Evolutionary conservation across 495 filamentous ascomycete genomes (phyloP).

Genomic region (Aspergillus asperescens): DNA sequence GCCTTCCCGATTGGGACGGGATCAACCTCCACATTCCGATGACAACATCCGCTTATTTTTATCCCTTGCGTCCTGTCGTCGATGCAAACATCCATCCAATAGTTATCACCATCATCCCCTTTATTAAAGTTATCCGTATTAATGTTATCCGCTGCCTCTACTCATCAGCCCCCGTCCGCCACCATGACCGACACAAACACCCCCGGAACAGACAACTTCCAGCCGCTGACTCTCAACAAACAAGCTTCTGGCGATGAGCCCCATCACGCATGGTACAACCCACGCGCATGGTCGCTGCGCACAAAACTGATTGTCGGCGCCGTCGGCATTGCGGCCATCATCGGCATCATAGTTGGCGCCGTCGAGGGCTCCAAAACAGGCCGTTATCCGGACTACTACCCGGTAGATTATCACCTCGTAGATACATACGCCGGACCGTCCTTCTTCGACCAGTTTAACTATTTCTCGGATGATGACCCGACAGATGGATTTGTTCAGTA

Average conservation of each 20-base stretch:
- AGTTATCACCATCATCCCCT: background rate
- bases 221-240: background rate
- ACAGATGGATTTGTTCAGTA: conserved; percentile 50
- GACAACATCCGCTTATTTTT: background rate
- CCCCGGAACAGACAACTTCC: background rate
- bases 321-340: conserved; percentile 36
- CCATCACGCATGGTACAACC: conserved; percentile 38
- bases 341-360: conserved; percentile 51
- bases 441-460: conserved; percentile 52
- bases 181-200: background rate
- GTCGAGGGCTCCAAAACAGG: conserved; percentile 43
- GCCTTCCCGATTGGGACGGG: conserved; percentile 3
- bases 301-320: conserved; percentile 35
- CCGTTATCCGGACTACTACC: conserved; percentile 50
- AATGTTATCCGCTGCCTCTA: no score
- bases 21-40: conserved; percentile 3
- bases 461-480: conserved; percentile 49
- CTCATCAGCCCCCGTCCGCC: background rate
- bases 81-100: background rate
- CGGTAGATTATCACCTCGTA: conserved; percentile 44
- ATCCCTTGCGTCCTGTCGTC: background rate
- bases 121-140: no score
- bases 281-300: conserved; percentile 45
- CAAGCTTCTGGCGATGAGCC: background rate
- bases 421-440: conserved; percentile 45